These are phyloP conservation scores for Solanum pinnatisectum DNA, from an alignment of 257 asterid species.

Conservation along the genomic window DNA sequence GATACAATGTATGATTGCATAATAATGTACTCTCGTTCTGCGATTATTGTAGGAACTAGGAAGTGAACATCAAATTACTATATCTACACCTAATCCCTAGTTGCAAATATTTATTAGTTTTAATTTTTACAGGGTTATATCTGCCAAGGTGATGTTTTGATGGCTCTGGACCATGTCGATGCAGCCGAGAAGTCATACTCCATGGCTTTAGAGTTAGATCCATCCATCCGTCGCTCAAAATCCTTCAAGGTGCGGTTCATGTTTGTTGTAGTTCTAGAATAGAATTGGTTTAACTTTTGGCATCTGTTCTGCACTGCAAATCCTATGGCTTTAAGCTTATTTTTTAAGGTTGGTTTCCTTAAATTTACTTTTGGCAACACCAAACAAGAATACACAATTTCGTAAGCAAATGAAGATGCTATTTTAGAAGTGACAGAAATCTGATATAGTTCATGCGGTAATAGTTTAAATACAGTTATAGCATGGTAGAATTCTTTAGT, in stretches of 20 bases:
- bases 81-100: not conserved
- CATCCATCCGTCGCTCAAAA: conserved; percentile 70
- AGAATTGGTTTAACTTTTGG: not conserved
- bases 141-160: conserved; percentile 73
- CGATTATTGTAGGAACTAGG: not conserved
- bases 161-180: conserved; percentile 48
- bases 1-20: not conserved
- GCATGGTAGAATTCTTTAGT: not conserved
- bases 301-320: not conserved
- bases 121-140: conserved; percentile 48
- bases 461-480: not conserved
- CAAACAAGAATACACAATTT: not conserved
- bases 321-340: not conserved
- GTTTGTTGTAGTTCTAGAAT: not conserved
- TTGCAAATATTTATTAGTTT: not conserved
- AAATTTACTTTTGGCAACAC: not conserved
- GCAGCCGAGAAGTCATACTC: conserved; percentile 65
- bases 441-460: not conserved
- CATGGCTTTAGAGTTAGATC: conserved; percentile 58
- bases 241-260: conserved; percentile 56
- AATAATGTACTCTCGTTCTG: not conserved
- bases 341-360: not conserved
- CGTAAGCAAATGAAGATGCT: not conserved
- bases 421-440: not conserved
- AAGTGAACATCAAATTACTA: not conserved